Percentiles rank a stretch among this genome's conserved stretches.
Conservation (phyloP, 177 flowering plant species). For the Vitis hybrid region DNA sequence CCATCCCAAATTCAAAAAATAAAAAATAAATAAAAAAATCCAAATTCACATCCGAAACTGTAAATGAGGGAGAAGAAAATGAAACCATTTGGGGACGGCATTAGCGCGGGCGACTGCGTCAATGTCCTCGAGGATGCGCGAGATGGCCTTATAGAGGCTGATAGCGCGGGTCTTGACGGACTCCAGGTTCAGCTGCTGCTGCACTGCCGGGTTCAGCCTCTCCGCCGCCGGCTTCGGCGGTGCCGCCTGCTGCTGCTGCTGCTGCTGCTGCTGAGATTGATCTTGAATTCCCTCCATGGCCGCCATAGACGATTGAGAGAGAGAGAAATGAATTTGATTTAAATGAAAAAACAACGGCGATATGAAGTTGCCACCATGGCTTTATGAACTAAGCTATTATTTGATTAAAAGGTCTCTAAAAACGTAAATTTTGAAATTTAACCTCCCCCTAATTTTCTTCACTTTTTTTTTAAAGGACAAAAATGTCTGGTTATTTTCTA, state of each 20-base stretch:
- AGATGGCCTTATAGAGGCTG: constrained; percentile 77
- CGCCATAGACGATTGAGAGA: background rate
- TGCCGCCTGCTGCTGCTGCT: constrained; percentile 12
- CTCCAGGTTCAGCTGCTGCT: constrained; percentile 80
- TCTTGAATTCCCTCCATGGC: constrained; percentile 27
- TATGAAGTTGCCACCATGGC: no score
- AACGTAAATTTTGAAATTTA: no score
- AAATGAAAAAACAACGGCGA: no score
- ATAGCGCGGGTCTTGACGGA: constrained; percentile 75
- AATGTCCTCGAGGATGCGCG: constrained; percentile 86
- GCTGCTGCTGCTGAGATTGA: constrained; percentile 16
- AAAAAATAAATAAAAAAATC: background rate
- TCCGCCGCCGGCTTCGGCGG: constrained; percentile 37
- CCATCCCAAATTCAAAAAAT: no score
- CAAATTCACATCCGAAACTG: background rate
- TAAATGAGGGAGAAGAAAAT: background rate
- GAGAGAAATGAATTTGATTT: background rate
- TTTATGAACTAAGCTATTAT: no score
- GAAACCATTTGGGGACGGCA: constrained; percentile 81
- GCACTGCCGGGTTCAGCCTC: constrained; percentile 70
- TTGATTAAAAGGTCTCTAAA: no score
- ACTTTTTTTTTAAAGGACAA: background rate
- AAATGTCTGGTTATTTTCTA: background rate
- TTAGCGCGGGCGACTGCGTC: constrained; percentile 70
- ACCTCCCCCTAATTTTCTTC: no score